Percentiles rank a stretch among this genome's conserved stretches.
phyloP scores from a whole-genome alignment of 306 rosid genomes.

The Malus sylvestris region DNA sequence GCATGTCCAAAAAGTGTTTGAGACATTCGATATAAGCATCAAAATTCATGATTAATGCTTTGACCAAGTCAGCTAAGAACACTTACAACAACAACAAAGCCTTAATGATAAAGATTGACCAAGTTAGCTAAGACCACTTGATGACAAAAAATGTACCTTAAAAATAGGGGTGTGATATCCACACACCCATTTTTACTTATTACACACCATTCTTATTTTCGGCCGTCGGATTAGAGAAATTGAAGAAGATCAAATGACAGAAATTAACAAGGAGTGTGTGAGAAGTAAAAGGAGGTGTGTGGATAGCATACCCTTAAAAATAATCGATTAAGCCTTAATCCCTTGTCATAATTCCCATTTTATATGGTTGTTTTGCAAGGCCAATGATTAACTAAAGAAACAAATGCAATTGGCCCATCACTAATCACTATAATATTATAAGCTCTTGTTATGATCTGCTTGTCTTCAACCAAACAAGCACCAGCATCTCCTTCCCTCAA shows the following conservation, averaged over 20 bases:
- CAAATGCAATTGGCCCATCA: background rate
- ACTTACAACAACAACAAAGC: no score
- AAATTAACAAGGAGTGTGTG: no score
- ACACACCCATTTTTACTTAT: no score
- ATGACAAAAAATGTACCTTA: background rate
- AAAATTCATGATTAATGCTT: conserved; percentile 7
- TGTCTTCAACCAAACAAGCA: conserved; percentile 59
- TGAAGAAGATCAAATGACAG: no score
- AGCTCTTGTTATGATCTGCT: conserved; percentile 17
- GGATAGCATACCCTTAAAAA: background rate
- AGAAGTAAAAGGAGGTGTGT: no score
- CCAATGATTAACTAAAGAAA: background rate
- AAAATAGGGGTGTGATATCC: background rate
- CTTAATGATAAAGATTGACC: background rate
- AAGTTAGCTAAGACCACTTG: background rate
- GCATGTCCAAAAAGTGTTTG: conserved; percentile 6
- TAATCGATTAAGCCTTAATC: background rate
- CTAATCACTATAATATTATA: background rate
- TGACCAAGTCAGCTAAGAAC: background rate
- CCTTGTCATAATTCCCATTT: background rate
- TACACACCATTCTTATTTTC: no score
- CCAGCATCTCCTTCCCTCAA: background rate
- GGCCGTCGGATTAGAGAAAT: no score
- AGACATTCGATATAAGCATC: background rate
- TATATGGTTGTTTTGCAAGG: background rate